Base-by-base conservation (phyloP, 164 flowering plant species). In the Houttuynia cordata region DNA sequence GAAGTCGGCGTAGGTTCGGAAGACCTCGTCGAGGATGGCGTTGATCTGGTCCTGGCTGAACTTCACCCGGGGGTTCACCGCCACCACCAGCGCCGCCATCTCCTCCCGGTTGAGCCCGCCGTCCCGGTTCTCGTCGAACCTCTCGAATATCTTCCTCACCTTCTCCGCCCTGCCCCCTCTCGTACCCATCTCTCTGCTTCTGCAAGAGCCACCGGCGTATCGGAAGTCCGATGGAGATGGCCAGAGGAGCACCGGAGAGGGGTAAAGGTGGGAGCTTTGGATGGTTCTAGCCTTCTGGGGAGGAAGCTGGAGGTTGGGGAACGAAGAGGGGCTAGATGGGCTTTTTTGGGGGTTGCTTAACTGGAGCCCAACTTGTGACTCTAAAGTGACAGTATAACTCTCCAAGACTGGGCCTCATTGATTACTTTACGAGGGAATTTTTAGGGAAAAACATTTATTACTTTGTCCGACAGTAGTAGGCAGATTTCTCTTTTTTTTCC, bases 21-120 rank as follows among this genome's bases (percentile, higher is more conserved):
- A 94, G 5, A 94, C 97, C 76, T 94, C 99, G 66, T 91, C 99
- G 34, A 94, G 83, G 24, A 94, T 94, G 13, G 99, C 97, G 21
- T 74, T 81, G 73, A 94, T 90, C 71, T 94, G 99, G 62, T 91
- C 97, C 58, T 85, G 89, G 75, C 89, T 83, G 75, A 94, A 94
- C 69, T 90, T 90, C 19, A 94, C 99, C 72, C 95, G 76, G 66
- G 97, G 96, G 81, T 94, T 94, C 8, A 94, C 97, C n/a, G 99
- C 93, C 0, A 86, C 93, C 14, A 94, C 99, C 14, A 94, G 81
- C 0, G 93, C 79, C 8, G 99, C 86, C 97, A 94, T 94, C 68
- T 94, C 99, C 6, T 83, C 89, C 18, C 97, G 66, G 69, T 86
- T 85, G 23, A 94, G 81, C 1, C 96, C 97, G 0, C 99, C 96